These are phyloP conservation scores for Lachancea nothofagi DNA, from an alignment of 805 yeast species.

Conservation along the genomic window DNA sequence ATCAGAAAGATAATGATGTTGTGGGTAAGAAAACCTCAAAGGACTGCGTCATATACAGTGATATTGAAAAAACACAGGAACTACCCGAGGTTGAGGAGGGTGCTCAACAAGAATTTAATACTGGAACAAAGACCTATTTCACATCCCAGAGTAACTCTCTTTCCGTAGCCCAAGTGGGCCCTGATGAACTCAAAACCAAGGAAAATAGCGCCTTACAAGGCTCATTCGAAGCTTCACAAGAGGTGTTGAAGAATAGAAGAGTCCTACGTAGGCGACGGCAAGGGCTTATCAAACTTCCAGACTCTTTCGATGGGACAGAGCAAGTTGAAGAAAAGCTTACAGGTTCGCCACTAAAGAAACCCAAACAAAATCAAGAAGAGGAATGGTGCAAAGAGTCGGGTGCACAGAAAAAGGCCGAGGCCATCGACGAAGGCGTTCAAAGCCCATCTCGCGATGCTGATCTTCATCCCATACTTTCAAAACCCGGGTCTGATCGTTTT, in stretches of 20 bases:
- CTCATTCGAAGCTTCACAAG: constrained; percentile 18
- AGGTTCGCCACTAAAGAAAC: neutral
- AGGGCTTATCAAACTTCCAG: neutral
- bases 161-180: too few species aligned
- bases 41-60: constrained; percentile 18
- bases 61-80: constrained; percentile 27
- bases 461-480: too few species aligned
- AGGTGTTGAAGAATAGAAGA: constrained; percentile 15
- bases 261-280: constrained; percentile 6
- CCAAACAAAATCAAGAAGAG: constrained; percentile 6
- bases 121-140: too few species aligned
- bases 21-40: constrained; percentile 3
- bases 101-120: neutral
- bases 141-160: too few species aligned
- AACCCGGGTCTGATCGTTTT: too few species aligned
- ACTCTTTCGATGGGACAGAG: neutral
- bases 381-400: constrained; percentile 1
- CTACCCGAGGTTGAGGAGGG: constrained; percentile 27
- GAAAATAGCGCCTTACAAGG: neutral
- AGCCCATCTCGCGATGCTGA: neutral
- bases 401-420: constrained; percentile 3
- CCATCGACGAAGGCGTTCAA: neutral
- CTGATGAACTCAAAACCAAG: neutral
- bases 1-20: neutral
- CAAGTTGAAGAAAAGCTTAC: neutral